A percentile compares a stretch with the other conserved stretches of the same genome.
These are phyloP conservation scores for Thielaviopsis musarum DNA, from an alignment of 2,329 filamentous ascomycete genomes.

Conservation along the genomic window DNA sequence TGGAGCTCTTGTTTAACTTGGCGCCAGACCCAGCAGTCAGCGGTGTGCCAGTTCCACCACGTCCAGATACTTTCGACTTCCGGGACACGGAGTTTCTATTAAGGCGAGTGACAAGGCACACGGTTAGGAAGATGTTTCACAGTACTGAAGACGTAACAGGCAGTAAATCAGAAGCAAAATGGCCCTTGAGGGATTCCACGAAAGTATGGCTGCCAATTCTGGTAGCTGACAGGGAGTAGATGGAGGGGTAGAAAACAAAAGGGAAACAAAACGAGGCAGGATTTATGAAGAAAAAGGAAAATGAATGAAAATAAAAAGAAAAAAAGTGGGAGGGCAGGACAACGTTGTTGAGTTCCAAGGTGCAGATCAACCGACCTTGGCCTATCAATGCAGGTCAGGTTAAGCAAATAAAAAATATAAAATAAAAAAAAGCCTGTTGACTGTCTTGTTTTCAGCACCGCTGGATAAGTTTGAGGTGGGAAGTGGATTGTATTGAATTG, in stretches of 20 bases:
- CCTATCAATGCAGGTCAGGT: not conserved
- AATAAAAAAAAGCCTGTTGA: not conserved
- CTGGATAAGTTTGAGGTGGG: not conserved
- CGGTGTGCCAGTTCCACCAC: slow-evolving; percentile 7
- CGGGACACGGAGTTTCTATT: slow-evolving; percentile 3
- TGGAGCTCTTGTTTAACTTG: not conserved
- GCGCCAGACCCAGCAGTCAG: not conserved
- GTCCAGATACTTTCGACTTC: not conserved
- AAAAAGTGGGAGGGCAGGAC: not conserved
- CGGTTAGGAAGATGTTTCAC: not conserved
- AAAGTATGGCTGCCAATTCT: not conserved
- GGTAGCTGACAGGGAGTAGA: not conserved
- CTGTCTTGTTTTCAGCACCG: not conserved
- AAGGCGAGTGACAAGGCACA: not conserved
- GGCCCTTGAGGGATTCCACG: not conserved
- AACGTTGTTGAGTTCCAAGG: not conserved
- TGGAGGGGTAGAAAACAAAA: not conserved
- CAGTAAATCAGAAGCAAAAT: not conserved
- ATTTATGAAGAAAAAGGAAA: not conserved
- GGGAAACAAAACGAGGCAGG: not conserved
- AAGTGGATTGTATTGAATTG: not conserved
- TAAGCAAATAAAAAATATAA: not conserved
- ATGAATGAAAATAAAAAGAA: not conserved
- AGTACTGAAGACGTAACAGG: not conserved
- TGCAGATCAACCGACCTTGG: not conserved